Base-by-base conservation (phyloP, 306 rosid genomes). In the Erythrophleum fordii region DNA sequence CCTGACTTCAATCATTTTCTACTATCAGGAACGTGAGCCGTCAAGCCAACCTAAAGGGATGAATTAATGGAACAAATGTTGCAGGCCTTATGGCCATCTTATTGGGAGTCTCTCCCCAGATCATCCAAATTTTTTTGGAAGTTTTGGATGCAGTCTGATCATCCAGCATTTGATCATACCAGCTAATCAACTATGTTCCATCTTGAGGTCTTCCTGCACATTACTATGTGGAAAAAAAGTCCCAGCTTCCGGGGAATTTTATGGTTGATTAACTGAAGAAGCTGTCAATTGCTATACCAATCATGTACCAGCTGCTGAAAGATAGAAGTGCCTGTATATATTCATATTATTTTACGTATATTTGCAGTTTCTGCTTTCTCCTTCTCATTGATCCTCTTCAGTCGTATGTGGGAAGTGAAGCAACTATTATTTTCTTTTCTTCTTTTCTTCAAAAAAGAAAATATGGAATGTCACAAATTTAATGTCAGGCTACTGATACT, bases 11-110 rank as follows among this genome's bases (percentile, higher is more conserved):
- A 45, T 6, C 42, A 28, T 49, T 60, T 82, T 78, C 61, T 58
- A 37, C 72, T 75, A 12, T 41, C 85, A 90, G 93, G 91, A 86
- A 73, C 77, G 34, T 45, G 84, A 89, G 52, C 74, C 76, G 31
- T 83, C 34, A 73, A 87, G 48, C 14, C 83, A 86, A 78, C 75
- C 87, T 79, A 52, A 81, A 25, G 62, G 70, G 58, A 82, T 55
- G 28, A 77, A 39, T 65, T 83, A 67, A 62, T 41, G 28, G 39
- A 77, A 73, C 73, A 46, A 37, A 23, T 49, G 29, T 78, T 75
- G 76, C 70, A 48, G 17, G 16, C 25, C 13, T 13, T 14, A 53
- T 44, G 31, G 20, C 78, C 64, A 53, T 52, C 29, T 58, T 75
- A 4, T 37, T 66, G 52, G 76, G 70, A 76, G 76, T 66, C 70